A percentile compares a stretch with the other conserved stretches of the same genome.
Conservation (phyloP, 441 rosid species). For the Pelargonium citronellum region DNA sequence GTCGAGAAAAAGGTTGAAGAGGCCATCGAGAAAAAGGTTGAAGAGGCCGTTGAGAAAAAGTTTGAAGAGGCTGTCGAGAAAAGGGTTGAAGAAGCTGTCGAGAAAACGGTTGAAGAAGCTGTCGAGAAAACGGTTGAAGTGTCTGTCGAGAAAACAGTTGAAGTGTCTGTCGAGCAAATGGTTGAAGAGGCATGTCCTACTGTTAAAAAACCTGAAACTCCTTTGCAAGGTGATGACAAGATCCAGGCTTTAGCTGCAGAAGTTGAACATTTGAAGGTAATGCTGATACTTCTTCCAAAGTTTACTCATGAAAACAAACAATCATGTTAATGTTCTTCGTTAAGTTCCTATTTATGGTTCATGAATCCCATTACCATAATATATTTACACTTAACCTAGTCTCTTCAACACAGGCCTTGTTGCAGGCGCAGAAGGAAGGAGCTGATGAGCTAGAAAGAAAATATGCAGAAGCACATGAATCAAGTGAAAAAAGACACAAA, state of each 20-base stretch:
- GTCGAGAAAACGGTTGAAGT: too few relatives aligned
- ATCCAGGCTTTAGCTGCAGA: slow-evolving; percentile 63
- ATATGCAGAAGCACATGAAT: slow-evolving; percentile 52
- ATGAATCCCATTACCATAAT: background rate
- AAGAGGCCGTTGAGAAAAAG: too few relatives aligned
- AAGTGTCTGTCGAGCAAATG: slow-evolving; percentile 62
- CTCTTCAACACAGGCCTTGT: slow-evolving; percentile 46
- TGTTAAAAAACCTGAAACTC: slow-evolving; percentile 68
- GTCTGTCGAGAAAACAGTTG: too few relatives aligned
- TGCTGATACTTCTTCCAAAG: background rate
- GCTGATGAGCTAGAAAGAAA: slow-evolving; percentile 64
- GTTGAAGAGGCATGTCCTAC: slow-evolving; percentile 90
- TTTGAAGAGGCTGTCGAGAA: too few relatives aligned
- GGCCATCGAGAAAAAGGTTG: slow-evolving; percentile 24
- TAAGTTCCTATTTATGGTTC: background rate
- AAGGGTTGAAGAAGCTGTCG: slow-evolving; percentile 38
- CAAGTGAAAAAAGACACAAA: slow-evolving; percentile 60
- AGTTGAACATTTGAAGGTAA: slow-evolving; percentile 70
- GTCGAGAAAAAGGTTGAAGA: slow-evolving; percentile 64
- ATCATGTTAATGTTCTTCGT: background rate
- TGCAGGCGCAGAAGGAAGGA: slow-evolving; percentile 61
- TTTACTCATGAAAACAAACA: background rate
- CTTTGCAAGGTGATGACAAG: slow-evolving; percentile 77
- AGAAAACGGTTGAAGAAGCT: slow-evolving; percentile 79
- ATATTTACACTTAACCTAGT: background rate